These are phyloP conservation scores for Talaromyces sp. DNA, from an alignment of 2,329 filamentous ascomycete genomes.

Conservation along the genomic window DNA sequence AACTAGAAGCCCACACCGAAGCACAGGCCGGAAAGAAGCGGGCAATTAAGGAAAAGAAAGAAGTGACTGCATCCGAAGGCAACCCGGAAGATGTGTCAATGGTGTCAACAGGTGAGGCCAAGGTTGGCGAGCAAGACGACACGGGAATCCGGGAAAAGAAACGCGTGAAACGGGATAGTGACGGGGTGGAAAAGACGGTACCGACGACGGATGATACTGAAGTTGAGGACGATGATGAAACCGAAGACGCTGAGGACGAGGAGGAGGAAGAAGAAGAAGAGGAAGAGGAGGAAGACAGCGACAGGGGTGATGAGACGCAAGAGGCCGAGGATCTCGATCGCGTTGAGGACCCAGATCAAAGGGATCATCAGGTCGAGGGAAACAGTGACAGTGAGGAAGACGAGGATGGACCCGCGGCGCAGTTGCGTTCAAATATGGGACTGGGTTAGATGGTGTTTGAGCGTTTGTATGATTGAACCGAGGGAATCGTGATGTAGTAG, in stretches of 20 bases:
- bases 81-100: neutral
- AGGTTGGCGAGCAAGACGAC: slow-evolving; percentile 11
- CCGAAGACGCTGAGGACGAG: slow-evolving; percentile 5
- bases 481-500: neutral
- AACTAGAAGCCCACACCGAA: slow-evolving; percentile 47
- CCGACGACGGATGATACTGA: slow-evolving; percentile 17
- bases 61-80: slow-evolving; percentile 27
- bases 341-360: slow-evolving; percentile 32
- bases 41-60: slow-evolving; percentile 40
- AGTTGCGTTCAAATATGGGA: slow-evolving; percentile 12
- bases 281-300: slow-evolving; percentile 17
- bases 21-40: slow-evolving; percentile 26
- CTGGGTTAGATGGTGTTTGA: slow-evolving; percentile 4
- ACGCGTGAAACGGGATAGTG: slow-evolving; percentile 13
- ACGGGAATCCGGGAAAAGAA: slow-evolving; percentile 1
- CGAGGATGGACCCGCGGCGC: slow-evolving; percentile 12
- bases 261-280: slow-evolving; percentile 8
- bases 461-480: neutral
- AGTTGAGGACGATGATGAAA: slow-evolving; percentile 14
- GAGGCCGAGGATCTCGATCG: slow-evolving; percentile 31
- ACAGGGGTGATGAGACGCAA: slow-evolving; percentile 16
- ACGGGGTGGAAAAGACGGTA: slow-evolving; percentile 22
- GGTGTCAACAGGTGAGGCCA: neutral
- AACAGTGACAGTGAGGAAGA: slow-evolving; percentile 12
- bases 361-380: slow-evolving; percentile 8